A percentile compares a stretch with the other conserved stretches of the same genome.
phyloP scores from a whole-genome alignment of 163 green algal species.

The Trebouxia gelatinosa region DNA sequence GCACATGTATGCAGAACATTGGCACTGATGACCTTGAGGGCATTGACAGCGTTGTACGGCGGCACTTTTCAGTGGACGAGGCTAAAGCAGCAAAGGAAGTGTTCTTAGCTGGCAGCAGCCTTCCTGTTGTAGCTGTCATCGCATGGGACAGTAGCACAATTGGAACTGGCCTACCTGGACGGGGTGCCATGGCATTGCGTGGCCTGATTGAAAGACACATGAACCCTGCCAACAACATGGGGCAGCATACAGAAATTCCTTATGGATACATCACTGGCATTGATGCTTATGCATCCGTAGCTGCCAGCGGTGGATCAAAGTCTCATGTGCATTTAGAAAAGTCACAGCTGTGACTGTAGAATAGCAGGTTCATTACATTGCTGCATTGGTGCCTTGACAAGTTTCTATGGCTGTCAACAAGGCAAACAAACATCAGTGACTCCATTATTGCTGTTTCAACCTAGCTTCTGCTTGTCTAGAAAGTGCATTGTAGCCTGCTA shows the following conservation, averaged over 20 bases:
- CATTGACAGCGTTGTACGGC: conserved; percentile 55
- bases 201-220: conserved; percentile 64
- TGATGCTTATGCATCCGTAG: not conserved
- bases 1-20: conserved; percentile 26
- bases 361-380: too few relatives aligned
- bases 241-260: conserved; percentile 16
- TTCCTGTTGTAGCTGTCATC: conserved; percentile 7
- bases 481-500: conserved; percentile 27
- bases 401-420: too few relatives aligned
- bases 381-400: too few relatives aligned
- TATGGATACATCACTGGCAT: conserved; percentile 21
- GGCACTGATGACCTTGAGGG: conserved; percentile 26
- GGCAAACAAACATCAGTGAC: too few relatives aligned
- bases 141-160: conserved; percentile 53
- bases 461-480: not conserved
- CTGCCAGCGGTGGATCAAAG: too few relatives aligned
- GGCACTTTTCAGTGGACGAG: conserved; percentile 67
- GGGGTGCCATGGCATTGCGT: conserved; percentile 62
- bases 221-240: conserved; percentile 23
- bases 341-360: too few relatives aligned
- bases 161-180: conserved; percentile 53
- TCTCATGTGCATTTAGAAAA: too few relatives aligned
- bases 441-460: conserved; percentile 24
- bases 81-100: conserved; percentile 64
- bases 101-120: conserved; percentile 55